Evolutionary conservation across 768 basidiomycete species (phyloP), one percentile per base, ranked within the genome.

Genomic region (Thelephora aurantiotincta): DNA sequence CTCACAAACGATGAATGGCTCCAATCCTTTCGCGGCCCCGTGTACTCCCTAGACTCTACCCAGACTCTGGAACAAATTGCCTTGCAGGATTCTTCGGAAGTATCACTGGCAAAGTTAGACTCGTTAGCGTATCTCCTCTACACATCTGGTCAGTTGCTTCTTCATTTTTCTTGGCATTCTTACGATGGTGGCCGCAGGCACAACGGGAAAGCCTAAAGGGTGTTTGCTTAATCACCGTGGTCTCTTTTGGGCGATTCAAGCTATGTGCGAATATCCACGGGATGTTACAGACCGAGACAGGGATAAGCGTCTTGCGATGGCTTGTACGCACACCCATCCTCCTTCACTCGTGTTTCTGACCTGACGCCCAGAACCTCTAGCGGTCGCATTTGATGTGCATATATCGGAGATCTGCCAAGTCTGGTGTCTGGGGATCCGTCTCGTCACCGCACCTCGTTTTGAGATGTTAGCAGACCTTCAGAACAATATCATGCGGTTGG

Each of bases 371-470:
- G 18, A 37, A 22, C 11, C 35, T 33, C 9, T 50, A 74, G 73
- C 73, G 13, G 66, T 72, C 44, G 73, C 73, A 11, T 74, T 74
- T 52, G 73, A 74, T 48, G 73, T 74, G 0, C 73, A 74, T 55
- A 43, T 74, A 23, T 62, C 63, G 5, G 73, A 74, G 53, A 66
- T 68, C 23, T 55, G 73, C 42, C 57, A 68, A 12, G 58, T 67
- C 1, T 57, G 68, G 12, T 63, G 65, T 11, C 56, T 72, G 9
- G 71, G 73, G n/a, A 69, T 71, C 58, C 63, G 68, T 6, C 54
- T 73, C 14, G 49, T 69, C 44, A 68, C 66, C 47, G 69, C 68
- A 11, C 66, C 62, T 33, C 64, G 73, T 14, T 51, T 57, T 5
- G 49, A 63, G 41, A 54, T 65, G 33, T 61, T 72, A 19, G 68